Evolutionary conservation across 257 asterid species (phyloP), one percentile per base, ranked within the genome.

Genomic region (Capsicum baccatum): DNA sequence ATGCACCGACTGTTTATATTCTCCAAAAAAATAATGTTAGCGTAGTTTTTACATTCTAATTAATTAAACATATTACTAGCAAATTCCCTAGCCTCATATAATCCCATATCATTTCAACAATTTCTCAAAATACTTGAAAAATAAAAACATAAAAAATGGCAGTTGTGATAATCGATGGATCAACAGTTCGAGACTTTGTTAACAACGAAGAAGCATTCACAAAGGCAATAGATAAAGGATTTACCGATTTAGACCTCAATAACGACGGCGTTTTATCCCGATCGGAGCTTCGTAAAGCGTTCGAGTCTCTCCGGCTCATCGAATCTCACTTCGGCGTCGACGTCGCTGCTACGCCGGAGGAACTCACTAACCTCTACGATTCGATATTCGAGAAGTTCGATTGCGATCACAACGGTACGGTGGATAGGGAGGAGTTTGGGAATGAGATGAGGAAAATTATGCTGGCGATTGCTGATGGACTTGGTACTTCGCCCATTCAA

Each of bases 401-500:
- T 86, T 37, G 83, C 39, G 98, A 94, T 44, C 84, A 83, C 0
- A 95, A 86, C 73, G 99, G 93, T 5, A 89, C 91, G 4, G 92
- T 95, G 69, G 99, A 95, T 33, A 83, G 26, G 26, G 87, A 80
- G 59, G 99, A 95, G 89, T 95, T 95, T 80, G 85, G 87, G 79
- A 87, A 58, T 10, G 99, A 95, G 88, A 50, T 93, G 89, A 95
- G 79, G 96, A 91, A 89, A 79, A 94, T 95, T 35, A 78, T 93
- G 94, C 83, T 91, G 76, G 99, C 97, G 11, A 93, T 95, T 19
- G 98, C 98, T 8, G 99, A 95, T 42, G 99, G 99, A 12, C 91
- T 95, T 56, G 99, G 99, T 0, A 88, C 93, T 0, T 89, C 79
- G 80, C 98, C 98, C 2, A 95, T 95, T 8, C 99, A 95, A 88